A percentile compares a stretch with the other conserved stretches of the same genome.
These are phyloP conservation scores for Austroboletus eburneus DNA, from an alignment of 768 basidiomycete species.

Conservation along the genomic window DNA sequence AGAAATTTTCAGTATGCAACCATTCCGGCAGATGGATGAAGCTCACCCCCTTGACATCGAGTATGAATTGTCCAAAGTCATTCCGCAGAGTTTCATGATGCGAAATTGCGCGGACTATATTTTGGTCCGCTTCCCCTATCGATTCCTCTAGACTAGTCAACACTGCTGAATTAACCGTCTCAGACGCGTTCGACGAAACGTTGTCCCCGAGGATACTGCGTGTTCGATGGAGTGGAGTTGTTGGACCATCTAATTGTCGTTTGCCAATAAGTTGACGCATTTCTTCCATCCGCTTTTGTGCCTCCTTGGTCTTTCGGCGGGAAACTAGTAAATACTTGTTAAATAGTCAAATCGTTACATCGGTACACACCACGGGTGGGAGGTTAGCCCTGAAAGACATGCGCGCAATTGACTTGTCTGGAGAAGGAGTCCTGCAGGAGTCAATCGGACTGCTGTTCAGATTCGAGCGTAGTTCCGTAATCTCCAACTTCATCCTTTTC, in stretches of 20 bases:
- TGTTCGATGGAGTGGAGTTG: slow-evolving; percentile 45
- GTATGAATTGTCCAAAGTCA: slow-evolving; percentile 46
- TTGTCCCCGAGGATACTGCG: slow-evolving; percentile 32
- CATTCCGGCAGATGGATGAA: neutral
- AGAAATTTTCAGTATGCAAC: neutral
- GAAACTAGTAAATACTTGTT: slow-evolving; percentile 4
- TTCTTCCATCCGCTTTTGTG: slow-evolving; percentile 76
- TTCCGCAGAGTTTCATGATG: slow-evolving; percentile 53
- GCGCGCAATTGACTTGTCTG: slow-evolving; percentile 47
- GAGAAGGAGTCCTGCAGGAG: slow-evolving; percentile 50
- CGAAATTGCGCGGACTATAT: slow-evolving; percentile 46
- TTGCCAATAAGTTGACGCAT: slow-evolving; percentile 71
- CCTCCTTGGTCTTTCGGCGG: slow-evolving; percentile 62
- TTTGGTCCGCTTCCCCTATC: slow-evolving; percentile 53
- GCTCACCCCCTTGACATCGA: slow-evolving; percentile 58
- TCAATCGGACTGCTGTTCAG: slow-evolving; percentile 23
- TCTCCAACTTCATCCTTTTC: slow-evolving; percentile 72
- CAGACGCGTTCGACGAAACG: slow-evolving; percentile 10
- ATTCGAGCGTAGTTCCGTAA: slow-evolving; percentile 39
- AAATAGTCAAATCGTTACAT: slow-evolving; percentile 2
- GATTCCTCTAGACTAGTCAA: slow-evolving; percentile 44
- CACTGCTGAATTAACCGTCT: slow-evolving; percentile 11
- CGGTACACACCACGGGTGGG: slow-evolving; percentile 39
- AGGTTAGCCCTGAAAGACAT: slow-evolving; percentile 41
- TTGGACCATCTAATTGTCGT: slow-evolving; percentile 45